A percentile compares a stretch with the other conserved stretches of the same genome.
These are phyloP conservation scores for Quercus gilva DNA, from an alignment of 306 rosid genomes.

Conservation along the genomic window DNA sequence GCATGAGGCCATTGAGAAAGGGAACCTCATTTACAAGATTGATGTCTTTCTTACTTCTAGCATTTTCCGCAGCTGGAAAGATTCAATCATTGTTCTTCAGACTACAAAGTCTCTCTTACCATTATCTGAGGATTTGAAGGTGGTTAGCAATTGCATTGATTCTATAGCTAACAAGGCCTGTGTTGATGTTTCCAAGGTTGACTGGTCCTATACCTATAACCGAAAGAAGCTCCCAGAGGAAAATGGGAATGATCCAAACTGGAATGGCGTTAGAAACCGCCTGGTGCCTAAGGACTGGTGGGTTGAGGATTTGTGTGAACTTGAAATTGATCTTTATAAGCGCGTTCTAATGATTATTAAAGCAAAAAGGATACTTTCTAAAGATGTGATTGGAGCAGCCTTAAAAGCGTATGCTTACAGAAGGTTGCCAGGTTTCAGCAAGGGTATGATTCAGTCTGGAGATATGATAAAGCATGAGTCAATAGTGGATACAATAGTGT, in stretches of 20 bases:
- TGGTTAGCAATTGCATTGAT: conserved; percentile 68
- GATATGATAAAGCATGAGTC: conserved; percentile 51
- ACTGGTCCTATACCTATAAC: conserved; percentile 54
- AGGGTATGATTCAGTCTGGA: conserved; percentile 63
- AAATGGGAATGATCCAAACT: conserved; percentile 57
- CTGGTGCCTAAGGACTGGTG: conserved; percentile 95
- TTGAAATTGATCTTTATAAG: conserved; percentile 75
- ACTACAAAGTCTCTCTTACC: conserved; percentile 64
- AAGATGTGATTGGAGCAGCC: conserved; percentile 89
- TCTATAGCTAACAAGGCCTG: conserved; percentile 77
- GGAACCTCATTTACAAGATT: conserved; percentile 90
- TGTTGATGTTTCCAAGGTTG: conserved; percentile 63
- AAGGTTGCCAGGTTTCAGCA: conserved; percentile 77
- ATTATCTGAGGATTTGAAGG: conserved; percentile 68
- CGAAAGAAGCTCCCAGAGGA: conserved; percentile 84
- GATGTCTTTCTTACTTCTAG: conserved; percentile 91
- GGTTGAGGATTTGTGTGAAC: conserved; percentile 96
- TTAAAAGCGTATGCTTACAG: conserved; percentile 84
- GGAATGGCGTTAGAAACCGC: conserved; percentile 58
- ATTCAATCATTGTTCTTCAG: conserved; percentile 93
- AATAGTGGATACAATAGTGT: conserved; percentile 57
- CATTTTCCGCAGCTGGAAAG: conserved; percentile 97
- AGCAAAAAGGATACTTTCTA: conserved; percentile 42
- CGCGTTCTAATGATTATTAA: conserved; percentile 59
- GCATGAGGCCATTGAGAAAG: conserved; percentile 84